Conservation (phyloP, 1,284 basidiomycete species). For the Fomitopsis betulina region DNA sequence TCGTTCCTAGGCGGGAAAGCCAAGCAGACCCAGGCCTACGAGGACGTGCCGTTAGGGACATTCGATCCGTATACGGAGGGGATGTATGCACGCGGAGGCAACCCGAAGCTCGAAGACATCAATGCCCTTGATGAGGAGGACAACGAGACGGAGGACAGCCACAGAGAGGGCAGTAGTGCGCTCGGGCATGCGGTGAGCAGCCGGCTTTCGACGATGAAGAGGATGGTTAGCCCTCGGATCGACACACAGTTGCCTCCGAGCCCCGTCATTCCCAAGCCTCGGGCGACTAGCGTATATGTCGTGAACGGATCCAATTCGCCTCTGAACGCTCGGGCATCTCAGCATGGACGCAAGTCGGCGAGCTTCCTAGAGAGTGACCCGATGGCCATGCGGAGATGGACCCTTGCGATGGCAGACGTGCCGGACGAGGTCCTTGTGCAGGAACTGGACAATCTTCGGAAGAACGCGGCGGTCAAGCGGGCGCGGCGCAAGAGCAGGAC, state of each 20-base stretch:
- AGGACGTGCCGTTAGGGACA: conserved; percentile 7
- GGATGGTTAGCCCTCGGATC: background rate
- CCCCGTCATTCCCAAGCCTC: background rate
- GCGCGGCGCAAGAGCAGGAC: conserved; percentile 9
- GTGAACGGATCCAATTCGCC: background rate
- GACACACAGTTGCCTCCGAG: background rate
- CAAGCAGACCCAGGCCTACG: background rate
- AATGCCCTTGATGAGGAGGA: background rate
- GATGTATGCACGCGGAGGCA: conserved; percentile 6
- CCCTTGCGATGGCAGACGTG: conserved; percentile 33
- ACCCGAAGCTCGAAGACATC: conserved; percentile 5
- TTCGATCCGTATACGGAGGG: conserved; percentile 22
- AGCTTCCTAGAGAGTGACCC: conserved; percentile 6
- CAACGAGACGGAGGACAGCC: background rate
- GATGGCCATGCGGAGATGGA: conserved; percentile 30
- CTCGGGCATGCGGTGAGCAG: conserved; percentile 5
- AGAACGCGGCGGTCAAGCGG: conserved; percentile 17
- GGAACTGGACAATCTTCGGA: conserved; percentile 32
- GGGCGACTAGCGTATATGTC: background rate
- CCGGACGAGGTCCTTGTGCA: conserved; percentile 33
- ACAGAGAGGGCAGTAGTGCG: background rate
- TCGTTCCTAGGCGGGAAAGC: background rate
- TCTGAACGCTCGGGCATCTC: background rate
- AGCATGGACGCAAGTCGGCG: background rate
- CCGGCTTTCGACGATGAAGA: conserved; percentile 3